phyloP scores from a whole-genome alignment of 2,329 filamentous ascomycete genomes.

The Keithomyces neogunnii region DNA sequence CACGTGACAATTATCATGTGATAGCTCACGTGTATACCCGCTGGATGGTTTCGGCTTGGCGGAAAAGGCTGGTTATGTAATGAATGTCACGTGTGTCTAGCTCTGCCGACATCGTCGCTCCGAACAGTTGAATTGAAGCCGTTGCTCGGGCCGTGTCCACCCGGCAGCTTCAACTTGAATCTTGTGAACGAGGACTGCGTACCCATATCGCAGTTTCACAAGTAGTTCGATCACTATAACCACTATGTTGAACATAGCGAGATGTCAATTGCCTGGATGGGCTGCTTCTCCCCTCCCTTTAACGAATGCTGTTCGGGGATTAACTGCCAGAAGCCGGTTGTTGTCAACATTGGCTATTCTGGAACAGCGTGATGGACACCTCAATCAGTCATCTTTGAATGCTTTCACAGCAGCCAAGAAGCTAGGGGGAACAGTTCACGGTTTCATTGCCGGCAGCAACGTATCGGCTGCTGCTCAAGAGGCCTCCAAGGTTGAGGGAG shows the following conservation, averaged over 20 bases:
- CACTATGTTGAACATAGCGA: constrained; percentile 23
- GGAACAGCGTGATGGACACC: constrained; percentile 84
- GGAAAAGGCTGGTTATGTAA: not conserved
- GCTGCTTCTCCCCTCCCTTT: not conserved
- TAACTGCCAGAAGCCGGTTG: constrained; percentile 4
- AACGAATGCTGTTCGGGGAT: not conserved
- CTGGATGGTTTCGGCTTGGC: not conserved
- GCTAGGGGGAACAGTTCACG: constrained; percentile 77
- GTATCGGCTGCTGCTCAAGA: constrained; percentile 70
- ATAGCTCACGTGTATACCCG: not conserved
- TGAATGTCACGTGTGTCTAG: not conserved
- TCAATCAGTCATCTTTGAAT: constrained; percentile 74
- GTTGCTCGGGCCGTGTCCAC: constrained; percentile 22
- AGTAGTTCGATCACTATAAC: not conserved
- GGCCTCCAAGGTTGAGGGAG: constrained; percentile 78
- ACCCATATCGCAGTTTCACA: not conserved
- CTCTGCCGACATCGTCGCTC: not conserved
- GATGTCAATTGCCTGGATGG: constrained; percentile 13
- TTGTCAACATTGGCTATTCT: constrained; percentile 85
- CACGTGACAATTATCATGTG: constrained; percentile 5
- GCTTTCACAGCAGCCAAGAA: constrained; percentile 81
- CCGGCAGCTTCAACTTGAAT: constrained; percentile 1
- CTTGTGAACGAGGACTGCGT: not conserved
- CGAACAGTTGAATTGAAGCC: not conserved
- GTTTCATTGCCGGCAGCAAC: constrained; percentile 75